Base-by-base conservation (phyloP, 2,329 filamentous ascomycete genomes). In the Xylariomycetidae sp. region DNA sequence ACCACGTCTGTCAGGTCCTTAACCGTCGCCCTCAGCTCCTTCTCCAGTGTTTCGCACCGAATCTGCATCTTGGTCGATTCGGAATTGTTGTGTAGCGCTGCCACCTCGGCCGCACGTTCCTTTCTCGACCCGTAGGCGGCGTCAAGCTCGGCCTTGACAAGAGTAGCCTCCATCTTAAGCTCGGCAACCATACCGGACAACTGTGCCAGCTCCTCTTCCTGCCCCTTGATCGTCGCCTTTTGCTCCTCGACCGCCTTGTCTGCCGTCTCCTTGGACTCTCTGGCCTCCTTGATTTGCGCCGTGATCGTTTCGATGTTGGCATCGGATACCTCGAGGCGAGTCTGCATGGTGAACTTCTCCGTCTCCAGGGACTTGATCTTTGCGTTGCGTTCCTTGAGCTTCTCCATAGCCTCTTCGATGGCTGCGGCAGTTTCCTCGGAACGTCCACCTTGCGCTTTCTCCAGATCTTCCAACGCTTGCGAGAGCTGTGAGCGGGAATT, bases 111-210 rank as follows among this genome's bases (percentile, higher is more conserved):
- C 14, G 74, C 74, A 15, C 75, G 71, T 57, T 79, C 67, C 37
- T 71, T 67, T 38, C 74, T 68, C 37, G 70, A 68, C 37, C 74
- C 74, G 50, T 78, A 77, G 17, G 74, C 74, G 36, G 72, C 72
- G 42, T 79, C 75, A 19, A 79, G 66, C 54, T 79, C 75, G 13
- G 75, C 75, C 49, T 73, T 70, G 31, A 72, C 70, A 47, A 78
- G 68, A 28, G 74, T 76, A 38, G 76, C 62, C 48, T 79, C 74
- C 33, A 73, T 77, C 64, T 78, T 78, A 51, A 74, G 64, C 57
- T 77, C 72, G 20, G 72, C 68, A 34, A 76, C 68, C 56, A 68
- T 70, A 40, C 62, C 60, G 47, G 65, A 65, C 42, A 64, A 51
- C 35, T 61, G 52, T 39, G 54, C 53, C 25, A 57, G 53, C 31